These are phyloP conservation scores for Lactarius evosmus DNA, from an alignment of 768 basidiomycete genomes.

Conservation along the genomic window DNA sequence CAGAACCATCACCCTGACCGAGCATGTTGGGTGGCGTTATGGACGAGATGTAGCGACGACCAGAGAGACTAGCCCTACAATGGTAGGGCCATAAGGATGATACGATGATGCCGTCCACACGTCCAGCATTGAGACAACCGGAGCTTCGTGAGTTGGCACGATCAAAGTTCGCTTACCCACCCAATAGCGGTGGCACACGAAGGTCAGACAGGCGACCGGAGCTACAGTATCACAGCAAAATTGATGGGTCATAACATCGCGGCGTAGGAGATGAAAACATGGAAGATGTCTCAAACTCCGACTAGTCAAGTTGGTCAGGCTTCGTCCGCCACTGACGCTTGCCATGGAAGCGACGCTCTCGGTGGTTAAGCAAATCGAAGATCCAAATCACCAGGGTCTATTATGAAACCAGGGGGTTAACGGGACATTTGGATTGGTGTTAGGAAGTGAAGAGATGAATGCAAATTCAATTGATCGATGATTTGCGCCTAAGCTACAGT, in stretches of 20 bases:
- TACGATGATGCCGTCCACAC: not conserved
- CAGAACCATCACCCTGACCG: not conserved
- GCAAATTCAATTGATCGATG: not conserved
- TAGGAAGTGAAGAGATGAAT: not conserved
- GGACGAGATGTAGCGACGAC: not conserved
- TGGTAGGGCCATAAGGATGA: not conserved
- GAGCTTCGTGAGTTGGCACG: not conserved
- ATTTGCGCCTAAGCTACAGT: not conserved
- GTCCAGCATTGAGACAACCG: not conserved
- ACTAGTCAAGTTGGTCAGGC: not conserved
- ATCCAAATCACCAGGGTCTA: not conserved
- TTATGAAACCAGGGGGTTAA: slow-evolving; percentile 3
- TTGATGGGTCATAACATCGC: not conserved
- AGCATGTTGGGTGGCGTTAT: not conserved
- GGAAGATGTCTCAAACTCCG: not conserved
- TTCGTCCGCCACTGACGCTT: not conserved
- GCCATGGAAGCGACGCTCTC: not conserved
- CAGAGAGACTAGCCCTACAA: not conserved
- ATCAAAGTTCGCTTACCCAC: not conserved
- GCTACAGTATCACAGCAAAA: not conserved
- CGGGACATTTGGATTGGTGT: not conserved
- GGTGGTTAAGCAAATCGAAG: not conserved
- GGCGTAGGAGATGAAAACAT: slow-evolving; percentile 1
- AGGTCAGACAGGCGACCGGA: not conserved
- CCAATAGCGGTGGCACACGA: not conserved